Percentiles rank a stretch among this genome's conserved stretches.
phyloP scores from a whole-genome alignment of 495 filamentous ascomycete genomes.

The Daldinia bambusicola region DNA sequence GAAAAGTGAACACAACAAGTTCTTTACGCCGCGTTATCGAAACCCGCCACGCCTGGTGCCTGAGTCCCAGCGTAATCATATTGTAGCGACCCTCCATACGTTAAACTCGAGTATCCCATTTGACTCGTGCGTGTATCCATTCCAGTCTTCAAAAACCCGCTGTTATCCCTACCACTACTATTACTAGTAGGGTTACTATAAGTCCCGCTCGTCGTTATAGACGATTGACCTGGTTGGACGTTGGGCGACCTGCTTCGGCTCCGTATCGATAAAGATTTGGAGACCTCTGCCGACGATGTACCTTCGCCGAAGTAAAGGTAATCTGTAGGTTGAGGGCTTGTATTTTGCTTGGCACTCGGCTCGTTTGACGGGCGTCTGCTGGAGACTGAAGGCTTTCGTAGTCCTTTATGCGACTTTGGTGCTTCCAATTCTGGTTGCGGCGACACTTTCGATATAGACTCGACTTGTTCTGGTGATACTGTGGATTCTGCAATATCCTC shows the following conservation, averaged over 20 bases:
- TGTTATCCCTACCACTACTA: conserved; percentile 12
- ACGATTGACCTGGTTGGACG: neutral
- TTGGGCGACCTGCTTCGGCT: neutral
- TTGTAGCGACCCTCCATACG: neutral
- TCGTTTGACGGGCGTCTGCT: neutral
- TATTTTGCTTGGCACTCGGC: neutral
- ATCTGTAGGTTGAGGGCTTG: neutral
- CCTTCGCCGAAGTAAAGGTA: conserved; percentile 3
- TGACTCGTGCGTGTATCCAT: conserved; percentile 23
- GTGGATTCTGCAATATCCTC: neutral
- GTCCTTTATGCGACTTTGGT: neutral
- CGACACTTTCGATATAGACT: neutral
- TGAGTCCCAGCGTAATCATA: conserved; percentile 1
- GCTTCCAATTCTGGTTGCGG: neutral
- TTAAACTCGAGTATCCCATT: conserved; percentile 29
- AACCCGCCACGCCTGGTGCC: neutral
- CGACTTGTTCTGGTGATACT: neutral
- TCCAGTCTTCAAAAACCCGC: conserved; percentile 19
- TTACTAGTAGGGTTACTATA: neutral
- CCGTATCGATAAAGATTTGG: neutral
- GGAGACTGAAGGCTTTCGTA: neutral
- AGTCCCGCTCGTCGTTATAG: neutral
- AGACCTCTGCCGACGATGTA: neutral
- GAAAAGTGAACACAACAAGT: neutral
- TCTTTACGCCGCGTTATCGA: neutral